Evolutionary conservation across 176 grass and related monocot genomes (phyloP).

Genomic region (Oryza brachyantha): DNA sequence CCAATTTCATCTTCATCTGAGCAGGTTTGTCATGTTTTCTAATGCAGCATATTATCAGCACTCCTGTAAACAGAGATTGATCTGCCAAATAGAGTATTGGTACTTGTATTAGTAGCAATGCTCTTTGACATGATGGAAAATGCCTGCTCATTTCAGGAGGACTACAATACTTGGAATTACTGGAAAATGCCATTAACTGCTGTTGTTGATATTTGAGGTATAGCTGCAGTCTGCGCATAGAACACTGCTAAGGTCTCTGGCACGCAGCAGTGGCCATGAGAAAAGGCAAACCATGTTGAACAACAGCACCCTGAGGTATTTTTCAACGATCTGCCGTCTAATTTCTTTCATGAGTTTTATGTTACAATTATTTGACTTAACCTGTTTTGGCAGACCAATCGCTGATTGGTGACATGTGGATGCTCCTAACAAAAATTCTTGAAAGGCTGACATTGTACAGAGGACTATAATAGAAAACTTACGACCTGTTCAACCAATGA

Average conservation of each 20-base stretch:
- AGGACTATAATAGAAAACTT: conserved; percentile 37
- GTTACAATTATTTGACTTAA: neutral
- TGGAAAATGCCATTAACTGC: conserved; percentile 79
- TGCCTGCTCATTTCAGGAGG: conserved; percentile 60
- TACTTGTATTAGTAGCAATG: neutral
- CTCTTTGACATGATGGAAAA: conserved; percentile 14
- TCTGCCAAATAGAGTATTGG: neutral
- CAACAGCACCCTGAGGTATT: conserved; percentile 20
- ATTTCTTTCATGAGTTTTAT: neutral
- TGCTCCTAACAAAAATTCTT: conserved; percentile 19
- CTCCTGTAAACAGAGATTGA: neutral
- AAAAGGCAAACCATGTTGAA: conserved; percentile 14
- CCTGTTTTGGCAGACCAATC: conserved; percentile 48
- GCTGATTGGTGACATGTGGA: conserved; percentile 28
- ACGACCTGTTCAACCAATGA: conserved; percentile 31
- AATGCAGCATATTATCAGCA: neutral
- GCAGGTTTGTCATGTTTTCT: conserved; percentile 44
- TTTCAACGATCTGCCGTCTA: neutral
- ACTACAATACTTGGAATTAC: conserved; percentile 82
- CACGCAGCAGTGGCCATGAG: neutral
- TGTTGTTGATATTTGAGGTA: conserved; percentile 66
- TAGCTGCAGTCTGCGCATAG: neutral
- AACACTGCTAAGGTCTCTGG: neutral
- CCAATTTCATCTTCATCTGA: conserved; percentile 60
- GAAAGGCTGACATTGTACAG: conserved; percentile 43